phyloP scores from a whole-genome alignment of 441 rosid species.

The Geranium incanum region DNA sequence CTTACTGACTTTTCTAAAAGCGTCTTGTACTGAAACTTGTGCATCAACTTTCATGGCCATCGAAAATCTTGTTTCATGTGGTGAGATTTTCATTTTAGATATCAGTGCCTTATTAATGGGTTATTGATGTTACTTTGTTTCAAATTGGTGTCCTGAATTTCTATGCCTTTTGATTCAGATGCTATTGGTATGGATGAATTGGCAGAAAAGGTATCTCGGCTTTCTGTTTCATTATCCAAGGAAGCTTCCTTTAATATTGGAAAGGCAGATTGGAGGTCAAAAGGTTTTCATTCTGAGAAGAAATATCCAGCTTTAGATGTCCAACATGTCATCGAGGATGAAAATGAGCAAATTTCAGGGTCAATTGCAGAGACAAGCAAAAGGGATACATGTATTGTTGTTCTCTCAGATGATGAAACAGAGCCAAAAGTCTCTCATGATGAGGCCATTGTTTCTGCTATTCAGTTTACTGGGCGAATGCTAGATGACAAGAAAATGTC shows the following conservation, averaged over 20 bases:
- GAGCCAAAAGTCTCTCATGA: slow-evolving; percentile 35
- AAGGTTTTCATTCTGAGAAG: slow-evolving; percentile 20
- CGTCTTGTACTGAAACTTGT: slow-evolving; percentile 36
- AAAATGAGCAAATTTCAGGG: slow-evolving; percentile 33
- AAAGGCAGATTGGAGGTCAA: slow-evolving; percentile 24
- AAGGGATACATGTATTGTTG: slow-evolving; percentile 31
- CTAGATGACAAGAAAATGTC: slow-evolving; percentile 29
- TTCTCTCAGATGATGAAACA: slow-evolving; percentile 60
- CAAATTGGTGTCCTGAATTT: slow-evolving; percentile 1
- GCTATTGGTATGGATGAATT: slow-evolving; percentile 50
- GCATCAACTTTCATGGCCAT: slow-evolving; percentile 36
- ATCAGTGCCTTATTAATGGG: slow-evolving; percentile 16
- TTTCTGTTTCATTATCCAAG: slow-evolving; percentile 48
- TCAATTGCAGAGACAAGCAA: slow-evolving; percentile 25
- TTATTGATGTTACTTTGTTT: slow-evolving; percentile 3
- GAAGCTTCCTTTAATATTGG: slow-evolving; percentile 28
- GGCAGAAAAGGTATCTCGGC: slow-evolving; percentile 55
- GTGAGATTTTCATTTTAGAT: slow-evolving; percentile 36
- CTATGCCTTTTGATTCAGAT: slow-evolving; percentile 38
- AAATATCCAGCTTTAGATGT: slow-evolving; percentile 25
- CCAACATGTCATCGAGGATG: slow-evolving; percentile 31
- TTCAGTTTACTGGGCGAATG: slow-evolving; percentile 25
- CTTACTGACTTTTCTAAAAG: slow-evolving; percentile 52
- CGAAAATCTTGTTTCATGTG: slow-evolving; percentile 54
- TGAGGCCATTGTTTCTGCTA: slow-evolving; percentile 27